Evolutionary conservation across 768 basidiomycete genomes (phyloP).

Genomic region (Lanmaoa rubissima): DNA sequence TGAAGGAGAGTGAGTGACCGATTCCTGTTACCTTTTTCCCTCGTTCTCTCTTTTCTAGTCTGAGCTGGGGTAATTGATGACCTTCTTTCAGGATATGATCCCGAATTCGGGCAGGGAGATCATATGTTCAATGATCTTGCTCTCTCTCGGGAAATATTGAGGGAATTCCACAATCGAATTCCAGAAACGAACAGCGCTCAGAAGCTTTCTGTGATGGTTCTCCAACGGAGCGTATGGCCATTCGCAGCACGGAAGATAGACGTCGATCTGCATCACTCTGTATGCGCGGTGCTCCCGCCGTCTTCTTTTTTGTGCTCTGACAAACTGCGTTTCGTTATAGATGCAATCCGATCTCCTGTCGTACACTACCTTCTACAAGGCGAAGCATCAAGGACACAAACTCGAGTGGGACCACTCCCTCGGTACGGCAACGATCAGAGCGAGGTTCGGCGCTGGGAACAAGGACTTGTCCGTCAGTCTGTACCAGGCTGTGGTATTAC

Average conservation of each 20-base stretch:
- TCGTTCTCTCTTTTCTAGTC: not conserved
- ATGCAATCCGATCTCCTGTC: constrained; percentile 69
- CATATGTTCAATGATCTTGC: constrained; percentile 93
- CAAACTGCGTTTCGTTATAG: constrained; percentile 34
- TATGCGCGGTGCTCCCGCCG: constrained; percentile 29
- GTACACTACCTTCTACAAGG: constrained; percentile 73
- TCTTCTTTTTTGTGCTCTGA: constrained; percentile 4
- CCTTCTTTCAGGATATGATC: constrained; percentile 73
- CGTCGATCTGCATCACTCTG: constrained; percentile 53
- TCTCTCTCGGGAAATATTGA: constrained; percentile 70
- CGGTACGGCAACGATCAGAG: constrained; percentile 76
- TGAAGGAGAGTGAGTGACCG: constrained; percentile 68
- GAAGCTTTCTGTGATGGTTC: constrained; percentile 71
- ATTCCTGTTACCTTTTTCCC: no score
- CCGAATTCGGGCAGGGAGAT: constrained; percentile 91
- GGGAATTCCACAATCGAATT: constrained; percentile 56
- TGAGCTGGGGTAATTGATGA: constrained; percentile 15
- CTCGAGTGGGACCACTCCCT: constrained; percentile 87
- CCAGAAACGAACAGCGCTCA: constrained; percentile 37
- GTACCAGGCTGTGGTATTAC: constrained; percentile 83
- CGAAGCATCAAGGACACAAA: constrained; percentile 70
- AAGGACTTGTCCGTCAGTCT: constrained; percentile 92
- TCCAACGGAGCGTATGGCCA: constrained; percentile 91
- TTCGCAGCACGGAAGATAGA: constrained; percentile 53
- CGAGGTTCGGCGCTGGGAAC: constrained; percentile 58